A percentile compares a stretch with the other conserved stretches of the same genome.
phyloP scores from a whole-genome alignment of 192 early-diverging fungal genomes.

The Haplosporangium gracile region DNA sequence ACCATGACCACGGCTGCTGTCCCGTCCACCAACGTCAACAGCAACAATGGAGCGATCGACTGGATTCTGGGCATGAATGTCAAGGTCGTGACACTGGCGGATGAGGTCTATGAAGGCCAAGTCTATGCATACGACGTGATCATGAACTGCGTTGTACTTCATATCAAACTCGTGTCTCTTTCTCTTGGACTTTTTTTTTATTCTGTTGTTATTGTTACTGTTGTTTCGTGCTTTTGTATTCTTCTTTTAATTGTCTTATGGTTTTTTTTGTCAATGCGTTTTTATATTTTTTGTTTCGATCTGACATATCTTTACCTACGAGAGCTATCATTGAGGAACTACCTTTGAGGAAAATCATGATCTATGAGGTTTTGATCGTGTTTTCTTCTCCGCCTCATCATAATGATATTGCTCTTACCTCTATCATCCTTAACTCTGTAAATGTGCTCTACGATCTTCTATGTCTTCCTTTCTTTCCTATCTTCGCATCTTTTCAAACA shows the following conservation, averaged over 20 bases:
- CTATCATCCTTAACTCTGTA: constrained; percentile 53
- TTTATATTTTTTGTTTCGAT: constrained; percentile 11
- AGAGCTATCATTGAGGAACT: constrained; percentile 6
- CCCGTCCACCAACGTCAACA: neutral
- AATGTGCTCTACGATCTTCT: neutral
- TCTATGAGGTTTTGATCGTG: neutral
- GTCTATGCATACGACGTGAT: constrained; percentile 70
- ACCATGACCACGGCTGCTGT: neutral
- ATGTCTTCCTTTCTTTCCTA: neutral
- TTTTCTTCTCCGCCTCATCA: neutral
- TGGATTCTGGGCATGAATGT: constrained; percentile 61
- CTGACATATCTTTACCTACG: neutral
- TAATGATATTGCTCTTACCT: neutral
- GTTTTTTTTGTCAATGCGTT: constrained; percentile 7
- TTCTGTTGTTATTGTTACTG: neutral
- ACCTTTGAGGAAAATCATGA: neutral
- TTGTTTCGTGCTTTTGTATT: neutral
- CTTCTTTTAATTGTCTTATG: constrained; percentile 19
- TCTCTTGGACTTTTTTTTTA: neutral
- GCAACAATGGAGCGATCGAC: constrained; percentile 55
- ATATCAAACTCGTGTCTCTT: constrained; percentile 68
- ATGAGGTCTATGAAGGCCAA: constrained; percentile 67
- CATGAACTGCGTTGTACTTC: constrained; percentile 73
- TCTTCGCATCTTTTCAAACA: constrained; percentile 14
- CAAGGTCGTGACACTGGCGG: constrained; percentile 60